Percentiles rank a stretch among this genome's conserved stretches.
These are phyloP conservation scores for Puccinia sorghi DNA, from an alignment of 1,284 basidiomycete genomes.

Conservation along the genomic window DNA sequence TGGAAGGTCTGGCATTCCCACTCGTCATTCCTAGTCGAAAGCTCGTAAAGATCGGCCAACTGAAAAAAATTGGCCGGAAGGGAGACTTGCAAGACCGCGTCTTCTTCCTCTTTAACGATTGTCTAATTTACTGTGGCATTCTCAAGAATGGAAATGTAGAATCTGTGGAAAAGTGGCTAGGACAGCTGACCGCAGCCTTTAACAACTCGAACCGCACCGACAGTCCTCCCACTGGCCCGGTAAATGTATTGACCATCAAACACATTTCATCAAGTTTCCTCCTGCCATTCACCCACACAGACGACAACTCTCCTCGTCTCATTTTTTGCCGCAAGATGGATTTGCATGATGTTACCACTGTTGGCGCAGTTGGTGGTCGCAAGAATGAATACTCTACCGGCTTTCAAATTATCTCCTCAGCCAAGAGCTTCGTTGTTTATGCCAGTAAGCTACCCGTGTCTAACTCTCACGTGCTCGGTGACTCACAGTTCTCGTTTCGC, in stretches of 20 bases:
- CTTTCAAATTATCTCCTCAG: constrained; percentile 42
- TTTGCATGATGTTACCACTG: constrained; percentile 29
- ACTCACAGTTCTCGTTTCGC: not conserved
- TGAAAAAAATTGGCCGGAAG: constrained; percentile 54
- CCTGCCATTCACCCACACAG: constrained; percentile 11
- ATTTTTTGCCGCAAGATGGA: constrained; percentile 45
- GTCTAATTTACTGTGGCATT: constrained; percentile 66
- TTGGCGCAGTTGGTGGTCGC: constrained; percentile 17
- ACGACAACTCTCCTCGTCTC: constrained; percentile 38
- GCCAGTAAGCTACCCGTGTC: constrained; percentile 63
- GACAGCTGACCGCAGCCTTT: not conserved
- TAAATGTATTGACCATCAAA: constrained; percentile 6
- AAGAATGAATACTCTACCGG: constrained; percentile 8
- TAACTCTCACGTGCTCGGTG: constrained; percentile 18
- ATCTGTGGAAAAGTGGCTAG: constrained; percentile 43
- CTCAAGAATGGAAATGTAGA: constrained; percentile 22
- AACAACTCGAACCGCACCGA: not conserved
- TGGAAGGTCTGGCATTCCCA: constrained; percentile 71
- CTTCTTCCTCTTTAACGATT: constrained; percentile 78
- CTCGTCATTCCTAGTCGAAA: constrained; percentile 75
- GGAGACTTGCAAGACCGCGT: constrained; percentile 62
- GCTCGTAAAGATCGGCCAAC: constrained; percentile 68
- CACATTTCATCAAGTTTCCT: constrained; percentile 23
- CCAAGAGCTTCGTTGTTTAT: constrained; percentile 72
- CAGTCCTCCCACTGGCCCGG: not conserved